Conservation (phyloP, 805 yeast species). For the Saccharomyces cerevisiae region DNA sequence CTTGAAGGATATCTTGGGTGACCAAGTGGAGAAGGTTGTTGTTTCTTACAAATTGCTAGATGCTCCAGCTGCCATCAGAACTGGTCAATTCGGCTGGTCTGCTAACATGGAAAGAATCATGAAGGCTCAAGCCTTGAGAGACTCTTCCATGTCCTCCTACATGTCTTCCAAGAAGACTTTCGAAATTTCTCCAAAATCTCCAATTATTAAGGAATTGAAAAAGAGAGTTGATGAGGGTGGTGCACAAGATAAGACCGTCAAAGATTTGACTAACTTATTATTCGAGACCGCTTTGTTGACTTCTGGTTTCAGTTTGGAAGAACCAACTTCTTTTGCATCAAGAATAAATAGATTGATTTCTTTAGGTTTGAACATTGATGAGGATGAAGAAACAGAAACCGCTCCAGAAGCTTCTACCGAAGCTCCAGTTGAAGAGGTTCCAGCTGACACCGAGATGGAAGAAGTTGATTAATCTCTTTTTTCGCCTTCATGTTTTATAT, state of each 20-base stretch:
- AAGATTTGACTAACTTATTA: slow-evolving; percentile 91
- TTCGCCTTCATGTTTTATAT: not conserved
- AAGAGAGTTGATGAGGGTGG: slow-evolving; percentile 95
- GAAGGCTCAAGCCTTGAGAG: slow-evolving; percentile 99
- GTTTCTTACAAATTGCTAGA: slow-evolving; percentile 95
- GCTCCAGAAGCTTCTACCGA: slow-evolving; percentile 40
- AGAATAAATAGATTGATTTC: slow-evolving; percentile 98
- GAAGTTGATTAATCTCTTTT: slow-evolving; percentile 76
- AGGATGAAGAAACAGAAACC: slow-evolving; percentile 43
- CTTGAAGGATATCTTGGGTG: slow-evolving; percentile 94
- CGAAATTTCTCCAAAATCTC: slow-evolving; percentile 94
- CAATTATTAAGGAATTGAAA: slow-evolving; percentile 92
- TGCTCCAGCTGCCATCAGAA: slow-evolving; percentile 99
- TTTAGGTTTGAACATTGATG: slow-evolving; percentile 96
- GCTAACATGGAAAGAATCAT: slow-evolving; percentile 99
- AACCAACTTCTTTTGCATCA: slow-evolving; percentile 93
- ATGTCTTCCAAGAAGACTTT: slow-evolving; percentile 99
- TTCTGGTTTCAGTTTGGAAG: slow-evolving; percentile 97
- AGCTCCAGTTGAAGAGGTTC: slow-evolving; percentile 46
- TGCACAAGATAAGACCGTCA: slow-evolving; percentile 96
- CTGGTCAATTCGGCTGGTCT: slow-evolving; percentile 99
- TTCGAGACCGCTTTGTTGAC: slow-evolving; percentile 97
- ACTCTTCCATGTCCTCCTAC: slow-evolving; percentile 96
- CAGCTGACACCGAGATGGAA: slow-evolving; percentile 95
- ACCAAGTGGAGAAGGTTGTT: slow-evolving; percentile 97